These are phyloP conservation scores for Apiospora phragmitis DNA, from an alignment of 2,329 filamentous ascomycete species.

Conservation along the genomic window DNA sequence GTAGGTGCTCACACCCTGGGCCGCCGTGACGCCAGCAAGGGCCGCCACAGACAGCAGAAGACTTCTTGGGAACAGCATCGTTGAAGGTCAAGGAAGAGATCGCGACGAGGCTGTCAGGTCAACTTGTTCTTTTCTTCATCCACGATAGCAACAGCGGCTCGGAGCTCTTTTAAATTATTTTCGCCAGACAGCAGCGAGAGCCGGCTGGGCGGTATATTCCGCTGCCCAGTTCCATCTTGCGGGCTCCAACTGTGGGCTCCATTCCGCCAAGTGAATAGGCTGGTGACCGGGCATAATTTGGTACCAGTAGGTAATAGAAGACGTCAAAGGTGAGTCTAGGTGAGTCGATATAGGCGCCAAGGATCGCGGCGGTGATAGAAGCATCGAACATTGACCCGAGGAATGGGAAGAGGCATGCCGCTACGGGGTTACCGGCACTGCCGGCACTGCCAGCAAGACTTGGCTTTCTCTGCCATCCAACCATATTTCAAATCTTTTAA, in stretches of 20 bases:
- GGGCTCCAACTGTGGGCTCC: background rate
- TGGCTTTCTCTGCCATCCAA: background rate
- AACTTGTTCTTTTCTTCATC: background rate
- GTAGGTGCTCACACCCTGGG: conserved; percentile 23
- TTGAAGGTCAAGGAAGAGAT: background rate
- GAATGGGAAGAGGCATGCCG: background rate
- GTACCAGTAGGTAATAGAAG: background rate
- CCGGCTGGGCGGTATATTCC: background rate
- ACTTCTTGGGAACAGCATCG: conserved; percentile 2
- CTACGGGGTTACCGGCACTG: background rate
- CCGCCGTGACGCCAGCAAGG: background rate
- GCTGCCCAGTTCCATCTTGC: background rate
- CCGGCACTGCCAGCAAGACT: background rate
- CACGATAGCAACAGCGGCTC: background rate
- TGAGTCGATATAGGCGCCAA: background rate
- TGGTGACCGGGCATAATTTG: background rate
- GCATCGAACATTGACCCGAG: conserved; percentile 1
- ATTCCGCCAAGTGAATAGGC: background rate
- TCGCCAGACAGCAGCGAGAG: background rate
- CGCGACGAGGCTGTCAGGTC: background rate
- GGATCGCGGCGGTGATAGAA: background rate
- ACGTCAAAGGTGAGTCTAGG: background rate
- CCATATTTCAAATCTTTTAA: background rate
- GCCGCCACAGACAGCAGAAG: background rate
- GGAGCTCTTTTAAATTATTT: background rate